Base-by-base conservation (phyloP, 108 stramenopile species). In the Cylindrotheca fusiformis region DNA sequence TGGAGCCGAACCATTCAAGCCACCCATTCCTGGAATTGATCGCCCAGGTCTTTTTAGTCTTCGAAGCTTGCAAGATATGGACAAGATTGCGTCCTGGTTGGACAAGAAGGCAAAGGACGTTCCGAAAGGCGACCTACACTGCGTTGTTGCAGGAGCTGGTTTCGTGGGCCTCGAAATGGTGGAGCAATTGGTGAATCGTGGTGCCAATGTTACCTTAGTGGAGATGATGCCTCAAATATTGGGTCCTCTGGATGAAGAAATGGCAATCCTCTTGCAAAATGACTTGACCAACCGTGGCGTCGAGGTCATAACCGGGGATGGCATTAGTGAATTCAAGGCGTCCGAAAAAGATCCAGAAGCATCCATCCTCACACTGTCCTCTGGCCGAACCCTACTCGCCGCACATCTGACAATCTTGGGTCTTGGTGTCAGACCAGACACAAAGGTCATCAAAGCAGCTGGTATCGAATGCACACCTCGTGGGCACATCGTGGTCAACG, bases 121-220 rank as follows among this genome's bases (percentile, higher is more conserved):
- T 65, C 63, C 63, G 8, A 61, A 50, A 10, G 54, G 44, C 21
- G 65, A 66, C 65, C 30, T 66, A 47, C 85, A 86, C 53, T 77
- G 73, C 18, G 85, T 86, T 8, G 82, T 86, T 33, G 85, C 85
- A n/a, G 85, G 85, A 23, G 85, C 85, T 10, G 85, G 82, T 18
- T 86, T 86, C 58, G 63, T 86, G 23, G 85, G 85, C 12, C 63
- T 86, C 8, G 85, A 86, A 70, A 86, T 86, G 85, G 82, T 86
- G 1, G 85, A 86, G 61, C 85, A 86, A 60, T 65, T 86, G 41
- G 69, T 74, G 55, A 67, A 75, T 45, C 68, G 79, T 28, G 74
- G 74, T 3, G 69, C 80, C 28, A 65, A 86, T 17, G 82, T 86
- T 17, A 81, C 80, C 4, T 64, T 83, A 8, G 85, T 83, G 47